Percentiles rank a stretch among this genome's conserved stretches.
These are phyloP conservation scores for Mortierella hygrophila DNA, from an alignment of 192 early-diverging fungal genomes.

Conservation along the genomic window DNA sequence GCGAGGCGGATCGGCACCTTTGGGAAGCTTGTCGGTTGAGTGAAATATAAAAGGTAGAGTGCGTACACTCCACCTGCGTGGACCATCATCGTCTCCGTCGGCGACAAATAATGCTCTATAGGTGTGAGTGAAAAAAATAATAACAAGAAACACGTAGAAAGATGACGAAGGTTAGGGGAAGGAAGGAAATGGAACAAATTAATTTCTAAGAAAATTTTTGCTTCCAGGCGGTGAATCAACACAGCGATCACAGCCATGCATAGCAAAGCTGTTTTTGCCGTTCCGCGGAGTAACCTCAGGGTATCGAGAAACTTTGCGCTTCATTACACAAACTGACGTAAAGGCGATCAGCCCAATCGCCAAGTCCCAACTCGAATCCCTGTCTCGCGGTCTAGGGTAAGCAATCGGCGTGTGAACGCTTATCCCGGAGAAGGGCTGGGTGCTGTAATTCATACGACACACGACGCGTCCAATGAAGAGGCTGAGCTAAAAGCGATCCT, in stretches of 20 bases:
- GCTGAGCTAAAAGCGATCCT: neutral
- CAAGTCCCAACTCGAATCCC: too few species aligned
- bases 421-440: too few species aligned
- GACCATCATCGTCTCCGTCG: neutral
- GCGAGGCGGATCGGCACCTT: slow-evolving; percentile 23
- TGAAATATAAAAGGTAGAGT: slow-evolving; percentile 28
- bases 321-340: too few species aligned
- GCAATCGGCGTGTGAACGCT: neutral
- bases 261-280: too few species aligned
- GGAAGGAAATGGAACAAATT: neutral
- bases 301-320: too few species aligned
- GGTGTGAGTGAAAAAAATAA: neutral
- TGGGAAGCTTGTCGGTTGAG: slow-evolving; percentile 22
- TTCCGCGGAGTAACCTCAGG: too few species aligned
- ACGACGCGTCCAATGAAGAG: neutral
- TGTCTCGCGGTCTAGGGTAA: neutral
- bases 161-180: neutral
- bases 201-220: neutral
- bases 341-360: too few species aligned
- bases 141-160: too few species aligned
- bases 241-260: too few species aligned
- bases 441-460: neutral
- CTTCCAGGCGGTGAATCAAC: too few species aligned
- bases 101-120: slow-evolving; percentile 20
- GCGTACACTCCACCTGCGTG: slow-evolving; percentile 12